Evolutionary conservation across 768 basidiomycete species (phyloP).

Genomic region (Astraeus odoratus): DNA sequence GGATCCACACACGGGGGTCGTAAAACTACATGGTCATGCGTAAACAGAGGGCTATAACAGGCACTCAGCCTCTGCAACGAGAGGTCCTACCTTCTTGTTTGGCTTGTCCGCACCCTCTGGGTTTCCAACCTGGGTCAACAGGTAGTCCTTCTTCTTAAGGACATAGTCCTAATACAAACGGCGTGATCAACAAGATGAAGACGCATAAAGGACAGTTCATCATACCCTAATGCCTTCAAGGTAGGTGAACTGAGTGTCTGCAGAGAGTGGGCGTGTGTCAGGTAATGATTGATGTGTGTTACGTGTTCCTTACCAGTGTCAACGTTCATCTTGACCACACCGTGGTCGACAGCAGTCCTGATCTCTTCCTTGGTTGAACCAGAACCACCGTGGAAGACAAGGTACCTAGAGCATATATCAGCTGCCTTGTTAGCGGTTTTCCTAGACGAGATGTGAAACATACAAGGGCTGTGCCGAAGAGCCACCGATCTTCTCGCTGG

Average conservation of each 20-base stretch:
- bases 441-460: slow-evolving; percentile 24
- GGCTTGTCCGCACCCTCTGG: slow-evolving; percentile 96
- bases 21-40: slow-evolving; percentile 48
- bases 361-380: slow-evolving; percentile 97
- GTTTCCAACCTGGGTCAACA: slow-evolving; percentile 90
- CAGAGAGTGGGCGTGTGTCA: slow-evolving; percentile 2
- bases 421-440: background rate
- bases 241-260: slow-evolving; percentile 89
- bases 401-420: slow-evolving; percentile 50
- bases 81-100: slow-evolving; percentile 83
- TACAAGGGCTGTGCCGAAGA: slow-evolving; percentile 74
- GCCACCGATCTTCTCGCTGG: slow-evolving; percentile 59
- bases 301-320: slow-evolving; percentile 56
- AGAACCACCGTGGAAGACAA: slow-evolving; percentile 99
- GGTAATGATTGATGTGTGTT: background rate
- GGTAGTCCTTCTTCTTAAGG: slow-evolving; percentile 77
- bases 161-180: slow-evolving; percentile 64
- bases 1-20: slow-evolving; percentile 97
- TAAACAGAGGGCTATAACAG: background rate
- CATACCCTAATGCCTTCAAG: slow-evolving; percentile 72
- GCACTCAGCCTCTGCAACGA: too few relatives aligned
- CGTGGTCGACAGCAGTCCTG: slow-evolving; percentile 79
- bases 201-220: background rate
- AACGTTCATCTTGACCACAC: slow-evolving; percentile 99
- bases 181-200: background rate